Conservation (phyloP, 257 asterid species). For the Penstemon eatonii region DNA sequence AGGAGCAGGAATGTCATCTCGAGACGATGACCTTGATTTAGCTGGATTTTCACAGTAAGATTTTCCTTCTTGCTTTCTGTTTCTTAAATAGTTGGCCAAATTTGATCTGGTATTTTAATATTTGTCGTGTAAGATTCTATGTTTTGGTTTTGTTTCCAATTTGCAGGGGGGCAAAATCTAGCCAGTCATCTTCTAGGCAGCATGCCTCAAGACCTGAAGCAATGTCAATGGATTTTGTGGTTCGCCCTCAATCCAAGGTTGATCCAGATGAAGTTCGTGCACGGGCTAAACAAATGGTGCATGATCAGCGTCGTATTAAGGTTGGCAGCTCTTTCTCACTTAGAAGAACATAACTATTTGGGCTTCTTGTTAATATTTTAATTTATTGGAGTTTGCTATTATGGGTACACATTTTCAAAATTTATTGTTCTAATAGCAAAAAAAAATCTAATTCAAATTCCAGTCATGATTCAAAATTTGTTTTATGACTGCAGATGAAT, state of each 20-base stretch:
- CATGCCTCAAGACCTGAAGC: constrained; percentile 68
- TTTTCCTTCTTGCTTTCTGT: constrained; percentile 4
- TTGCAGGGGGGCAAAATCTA: constrained; percentile 69
- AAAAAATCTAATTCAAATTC: too few relatives aligned
- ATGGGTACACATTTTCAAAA: neutral
- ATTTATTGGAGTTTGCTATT: neutral
- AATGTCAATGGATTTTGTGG: constrained; percentile 87
- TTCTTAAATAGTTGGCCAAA: constrained; percentile 2
- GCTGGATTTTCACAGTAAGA: constrained; percentile 52
- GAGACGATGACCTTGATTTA: constrained; percentile 84
- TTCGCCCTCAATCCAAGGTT: constrained; percentile 91
- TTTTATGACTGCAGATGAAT: constrained; percentile 64
- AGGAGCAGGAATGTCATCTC: constrained; percentile 67
- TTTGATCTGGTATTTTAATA: constrained; percentile 9
- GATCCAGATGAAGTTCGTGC: constrained; percentile 91
- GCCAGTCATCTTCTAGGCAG: constrained; percentile 66
- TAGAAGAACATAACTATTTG: neutral
- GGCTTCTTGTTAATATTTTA: neutral
- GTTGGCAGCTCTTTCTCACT: constrained; percentile 40
- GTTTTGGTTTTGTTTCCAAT: constrained; percentile 29
- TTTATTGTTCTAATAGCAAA: too few relatives aligned
- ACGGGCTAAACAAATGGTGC: constrained; percentile 62
- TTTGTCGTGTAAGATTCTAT: neutral
- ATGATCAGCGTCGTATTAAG: constrained; percentile 79
- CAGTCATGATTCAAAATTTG: neutral